Base-by-base conservation (phyloP, 495 filamentous ascomycete genomes). In the Aspergillus indologenus region DNA sequence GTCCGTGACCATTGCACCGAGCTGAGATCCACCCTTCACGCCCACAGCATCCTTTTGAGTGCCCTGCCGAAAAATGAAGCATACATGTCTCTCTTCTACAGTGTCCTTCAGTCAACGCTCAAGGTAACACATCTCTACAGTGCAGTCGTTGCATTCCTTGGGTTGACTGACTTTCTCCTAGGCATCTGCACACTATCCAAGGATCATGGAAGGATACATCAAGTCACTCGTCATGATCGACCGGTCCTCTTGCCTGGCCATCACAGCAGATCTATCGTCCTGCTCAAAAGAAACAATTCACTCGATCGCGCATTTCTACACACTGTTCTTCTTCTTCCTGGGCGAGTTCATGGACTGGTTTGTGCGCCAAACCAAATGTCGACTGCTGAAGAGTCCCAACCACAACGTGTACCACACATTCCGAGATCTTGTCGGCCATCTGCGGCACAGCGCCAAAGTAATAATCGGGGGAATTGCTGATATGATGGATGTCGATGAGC, bases 281-380 rank as follows among this genome's bases (percentile, higher is more conserved):
- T 55, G 66, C 22, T 62, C 55, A 7, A 61, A 61, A 15, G 65
- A 65, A 21, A 65, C 71, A 5, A 53, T 72, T 45, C 54, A 67
- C 15, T 22, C 60, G 8, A 68, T 80, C 34, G 73, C 75, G 15
- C 68, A 65, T 19, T 70, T 79, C 31, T 82, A 81, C 59, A 63
- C 76, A 4, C 63, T 79, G 47, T 67, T 74, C 2, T 80, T 81
- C 45, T 71, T 81, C 61, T 73, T 80, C 45, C 63, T 82, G 11
- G 70, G 73, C 49, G 75, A 77, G 55, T 70, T 78, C 55, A 79
- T 81, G 68, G 71, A 75, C 55, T 81, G 76, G 74, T 78, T 79
- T 66, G 69, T 74, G 24, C 61, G 74, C 43, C 67, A 68, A 45
- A 72, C 71, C 3, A 73, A 65, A 7, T 78, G 74, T 54, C 74